These are phyloP conservation scores for Xylaria venustula DNA, from an alignment of 495 filamentous ascomycete species.

Conservation along the genomic window DNA sequence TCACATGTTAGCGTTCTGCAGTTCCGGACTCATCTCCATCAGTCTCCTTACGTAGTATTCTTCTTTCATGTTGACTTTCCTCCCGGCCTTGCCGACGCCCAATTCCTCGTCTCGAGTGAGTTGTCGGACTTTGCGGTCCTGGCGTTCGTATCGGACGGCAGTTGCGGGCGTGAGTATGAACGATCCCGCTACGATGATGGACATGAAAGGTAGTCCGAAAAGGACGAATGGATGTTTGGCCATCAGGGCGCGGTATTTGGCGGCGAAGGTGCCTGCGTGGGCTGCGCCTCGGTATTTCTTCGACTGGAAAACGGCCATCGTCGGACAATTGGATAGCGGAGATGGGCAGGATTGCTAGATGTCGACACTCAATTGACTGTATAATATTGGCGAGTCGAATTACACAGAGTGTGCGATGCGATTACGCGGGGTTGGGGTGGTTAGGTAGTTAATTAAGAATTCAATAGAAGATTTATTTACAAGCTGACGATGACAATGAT, in stretches of 20 bases:
- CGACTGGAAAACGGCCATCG: slow-evolving; percentile 70
- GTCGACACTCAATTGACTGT: neutral
- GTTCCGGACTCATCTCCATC: slow-evolving; percentile 4
- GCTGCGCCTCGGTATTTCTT: slow-evolving; percentile 67
- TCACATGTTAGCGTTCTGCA: neutral
- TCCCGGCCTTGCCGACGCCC: slow-evolving; percentile 67
- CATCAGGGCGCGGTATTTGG: slow-evolving; percentile 70
- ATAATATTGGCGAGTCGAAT: neutral
- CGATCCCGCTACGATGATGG: slow-evolving; percentile 87
- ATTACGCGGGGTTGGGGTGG: no score
- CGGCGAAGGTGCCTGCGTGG: slow-evolving; percentile 63
- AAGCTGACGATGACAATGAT: no score
- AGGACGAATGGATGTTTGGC: slow-evolving; percentile 80
- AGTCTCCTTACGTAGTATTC: slow-evolving; percentile 83
- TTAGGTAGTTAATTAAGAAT: no score
- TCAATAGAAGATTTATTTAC: no score
- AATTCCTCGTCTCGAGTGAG: slow-evolving; percentile 81
- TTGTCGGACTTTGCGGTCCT: slow-evolving; percentile 82
- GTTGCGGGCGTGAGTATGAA: slow-evolving; percentile 94
- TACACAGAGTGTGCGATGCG: neutral
- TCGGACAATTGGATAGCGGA: neutral
- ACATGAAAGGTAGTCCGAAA: slow-evolving; percentile 94
- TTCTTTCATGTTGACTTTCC: slow-evolving; percentile 76
- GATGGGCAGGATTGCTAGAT: neutral
- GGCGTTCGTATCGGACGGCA: slow-evolving; percentile 86